Evolutionary conservation across 192 early-diverging fungal species (phyloP), one percentile per base, ranked within the genome.

Genomic region (Phlyctochytrium planicorne): DNA sequence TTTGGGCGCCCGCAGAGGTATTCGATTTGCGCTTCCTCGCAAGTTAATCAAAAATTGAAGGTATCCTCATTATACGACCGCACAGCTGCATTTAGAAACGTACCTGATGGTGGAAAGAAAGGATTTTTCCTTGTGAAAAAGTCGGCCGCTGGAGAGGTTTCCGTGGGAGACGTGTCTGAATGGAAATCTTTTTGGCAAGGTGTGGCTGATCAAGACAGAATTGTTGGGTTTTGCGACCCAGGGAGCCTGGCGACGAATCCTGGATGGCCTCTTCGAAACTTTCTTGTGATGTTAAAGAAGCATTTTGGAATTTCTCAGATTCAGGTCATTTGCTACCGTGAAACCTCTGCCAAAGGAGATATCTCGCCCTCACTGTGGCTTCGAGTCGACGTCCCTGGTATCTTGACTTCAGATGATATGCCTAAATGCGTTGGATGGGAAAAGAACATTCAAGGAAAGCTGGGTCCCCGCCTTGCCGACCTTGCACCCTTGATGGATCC

Each of bases 201-300:
- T 14, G 72, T 75, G 25, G 34, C 67, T 35, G 62, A 62, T 30
- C 66, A 62, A 33, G 69, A 79, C 33, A 37, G 72, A 6, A 77
- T 75, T 40, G 66, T 98, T 50, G 94, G 88, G 0, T 97, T 97
- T 70, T 79, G 87, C 14, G 97, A 97, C 72, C 94, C 97, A 20
- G 93, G 92, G 53, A 84, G 83, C 29, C 80, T 91, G n/a, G 64
- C 83, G 30, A 67, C 65, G 0, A 76, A 90, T 30, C 94, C 94
- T 23, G 95, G 95, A 12, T 98, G 97, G 97, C 93, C 95, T 2
- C 71, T 96, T 60, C 89, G 97, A 53, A 96, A 97, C 68, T 74
- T 94, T 37, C 79, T 97, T n/a, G 74, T 90, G 0, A 55, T 88
- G 1, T 53, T 87, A n/a, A 75, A 87, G 40, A 60, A 78, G 30